These are phyloP conservation scores for Barnettozyma vustinii DNA, from an alignment of 805 yeast species.

Conservation along the genomic window DNA sequence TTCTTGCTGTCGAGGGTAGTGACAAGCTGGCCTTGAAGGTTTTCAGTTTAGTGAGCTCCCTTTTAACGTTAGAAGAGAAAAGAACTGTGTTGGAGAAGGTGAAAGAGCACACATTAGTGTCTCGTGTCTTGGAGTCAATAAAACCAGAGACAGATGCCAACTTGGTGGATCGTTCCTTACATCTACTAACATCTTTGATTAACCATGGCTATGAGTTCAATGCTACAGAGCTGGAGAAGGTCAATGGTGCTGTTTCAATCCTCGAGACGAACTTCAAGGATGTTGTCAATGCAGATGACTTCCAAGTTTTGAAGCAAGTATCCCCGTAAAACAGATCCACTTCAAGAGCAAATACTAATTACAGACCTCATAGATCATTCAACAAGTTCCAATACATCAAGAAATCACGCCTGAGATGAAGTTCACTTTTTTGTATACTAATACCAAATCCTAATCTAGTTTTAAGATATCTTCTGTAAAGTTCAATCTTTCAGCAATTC, in stretches of 20 bases:
- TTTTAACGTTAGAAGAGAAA: constrained; percentile 45
- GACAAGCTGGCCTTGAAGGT: constrained; percentile 47
- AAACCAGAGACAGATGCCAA: constrained; percentile 34
- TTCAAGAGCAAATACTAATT: constrained; percentile 6
- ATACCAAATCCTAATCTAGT: neutral
- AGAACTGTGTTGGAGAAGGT: constrained; percentile 37
- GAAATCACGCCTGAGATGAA: constrained; percentile 8
- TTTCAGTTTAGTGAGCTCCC: constrained; percentile 53
- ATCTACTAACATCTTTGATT: constrained; percentile 42
- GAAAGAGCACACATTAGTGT: constrained; percentile 23
- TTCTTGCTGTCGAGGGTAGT: constrained; percentile 15
- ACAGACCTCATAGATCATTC: constrained; percentile 13
- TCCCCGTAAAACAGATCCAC: constrained; percentile 8
- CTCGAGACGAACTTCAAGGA: constrained; percentile 39
- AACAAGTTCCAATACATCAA: constrained; percentile 18
- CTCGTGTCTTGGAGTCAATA: constrained; percentile 24
- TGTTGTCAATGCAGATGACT: constrained; percentile 50
- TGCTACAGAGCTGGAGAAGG: constrained; percentile 33
- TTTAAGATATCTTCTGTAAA: too few relatives aligned
- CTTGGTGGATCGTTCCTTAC: constrained; percentile 52
- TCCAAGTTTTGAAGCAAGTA: constrained; percentile 43
- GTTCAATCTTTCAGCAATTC: constrained; percentile 25
- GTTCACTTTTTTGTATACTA: neutral
- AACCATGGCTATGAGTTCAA: constrained; percentile 41
- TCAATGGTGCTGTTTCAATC: constrained; percentile 33